These are phyloP conservation scores for Ceraceosorus bombacis DNA, from an alignment of 1,284 basidiomycete species.

Conservation along the genomic window DNA sequence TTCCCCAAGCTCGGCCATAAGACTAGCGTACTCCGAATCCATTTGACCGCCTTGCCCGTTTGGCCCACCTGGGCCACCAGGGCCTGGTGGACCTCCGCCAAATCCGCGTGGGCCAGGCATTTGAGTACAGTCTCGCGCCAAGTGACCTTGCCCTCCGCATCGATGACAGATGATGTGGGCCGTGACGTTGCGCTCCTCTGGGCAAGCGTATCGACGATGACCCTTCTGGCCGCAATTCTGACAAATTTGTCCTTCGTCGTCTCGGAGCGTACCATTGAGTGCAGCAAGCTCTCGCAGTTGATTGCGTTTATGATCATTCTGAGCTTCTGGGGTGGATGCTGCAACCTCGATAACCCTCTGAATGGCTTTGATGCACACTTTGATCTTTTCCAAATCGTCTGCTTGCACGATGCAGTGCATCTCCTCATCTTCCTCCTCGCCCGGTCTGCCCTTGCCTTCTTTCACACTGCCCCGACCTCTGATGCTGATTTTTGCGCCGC, in stretches of 20 bases:
- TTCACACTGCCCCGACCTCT: constrained; percentile 97
- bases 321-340: constrained; percentile 94
- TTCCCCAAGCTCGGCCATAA: constrained; percentile 98
- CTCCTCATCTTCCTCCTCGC: constrained; percentile 87
- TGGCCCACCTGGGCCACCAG: constrained; percentile 41
- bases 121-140: constrained; percentile 44
- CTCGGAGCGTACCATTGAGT: constrained; percentile 94
- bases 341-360: constrained; percentile 98
- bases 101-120: constrained; percentile 35
- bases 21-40: constrained; percentile 90
- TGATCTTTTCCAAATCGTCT: constrained; percentile 85
- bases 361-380: constrained; percentile 83
- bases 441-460: constrained; percentile 89
- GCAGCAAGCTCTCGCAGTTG: constrained; percentile 96
- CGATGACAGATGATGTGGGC: constrained; percentile 45
- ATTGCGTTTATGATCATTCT: constrained; percentile 99
- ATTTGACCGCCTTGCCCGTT: constrained; percentile 53
- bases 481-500: constrained; percentile 96
- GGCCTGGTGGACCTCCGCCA: constrained; percentile 27
- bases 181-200: constrained; percentile 43
- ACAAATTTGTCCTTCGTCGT: constrained; percentile 98
- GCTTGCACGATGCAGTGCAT: constrained; percentile 94
- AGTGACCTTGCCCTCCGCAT: constrained; percentile 45
- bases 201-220: constrained; percentile 49
- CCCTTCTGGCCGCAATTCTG: constrained; percentile 93